phyloP scores from a whole-genome alignment of 495 filamentous ascomycete species.

The Neurospora cerealis region DNA sequence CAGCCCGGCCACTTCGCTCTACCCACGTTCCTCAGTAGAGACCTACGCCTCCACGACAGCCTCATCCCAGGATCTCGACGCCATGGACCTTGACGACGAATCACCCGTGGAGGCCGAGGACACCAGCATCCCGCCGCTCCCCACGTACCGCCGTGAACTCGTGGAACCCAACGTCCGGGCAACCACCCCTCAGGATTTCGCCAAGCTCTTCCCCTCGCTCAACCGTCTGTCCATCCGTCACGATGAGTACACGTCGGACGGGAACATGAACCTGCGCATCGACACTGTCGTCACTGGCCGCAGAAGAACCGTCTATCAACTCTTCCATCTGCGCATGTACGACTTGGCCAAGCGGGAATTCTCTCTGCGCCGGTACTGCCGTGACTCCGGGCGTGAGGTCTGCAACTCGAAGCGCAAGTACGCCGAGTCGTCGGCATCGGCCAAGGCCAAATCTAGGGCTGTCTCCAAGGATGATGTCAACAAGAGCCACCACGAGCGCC shows the following conservation, averaged over 20 bases:
- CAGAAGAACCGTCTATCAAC: conserved; percentile 56
- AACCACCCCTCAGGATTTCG: conserved; percentile 76
- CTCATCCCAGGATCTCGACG: conserved; percentile 54
- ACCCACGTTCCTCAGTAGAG: conserved; percentile 57
- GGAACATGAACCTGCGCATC: conserved; percentile 94
- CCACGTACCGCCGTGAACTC: conserved; percentile 50
- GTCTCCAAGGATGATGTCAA: conserved; percentile 1
- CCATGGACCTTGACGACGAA: conserved; percentile 45
- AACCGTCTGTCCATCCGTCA: conserved; percentile 76
- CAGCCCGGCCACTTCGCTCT: conserved; percentile 37
- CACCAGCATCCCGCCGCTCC: conserved; percentile 38
- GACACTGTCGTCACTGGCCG: conserved; percentile 63
- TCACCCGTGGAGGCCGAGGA: conserved; percentile 29
- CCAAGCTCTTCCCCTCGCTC: conserved; percentile 75
- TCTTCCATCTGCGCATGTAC: conserved; percentile 95
- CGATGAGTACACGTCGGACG: conserved; percentile 83
- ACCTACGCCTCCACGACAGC: conserved; percentile 70
- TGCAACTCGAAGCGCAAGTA: conserved; percentile 76
- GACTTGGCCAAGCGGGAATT: conserved; percentile 80
- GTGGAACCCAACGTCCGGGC: conserved; percentile 54
- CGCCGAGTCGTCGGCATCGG: conserved; percentile 32
- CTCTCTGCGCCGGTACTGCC: conserved; percentile 83
- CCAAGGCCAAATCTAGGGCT: conserved; percentile 9
- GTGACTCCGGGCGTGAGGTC: conserved; percentile 87
- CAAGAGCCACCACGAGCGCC: conserved; percentile 10